A percentile compares a stretch with the other conserved stretches of the same genome.
phyloP scores from a whole-genome alignment of 2,329 filamentous ascomycete genomes.

The Fusarium sp. region DNA sequence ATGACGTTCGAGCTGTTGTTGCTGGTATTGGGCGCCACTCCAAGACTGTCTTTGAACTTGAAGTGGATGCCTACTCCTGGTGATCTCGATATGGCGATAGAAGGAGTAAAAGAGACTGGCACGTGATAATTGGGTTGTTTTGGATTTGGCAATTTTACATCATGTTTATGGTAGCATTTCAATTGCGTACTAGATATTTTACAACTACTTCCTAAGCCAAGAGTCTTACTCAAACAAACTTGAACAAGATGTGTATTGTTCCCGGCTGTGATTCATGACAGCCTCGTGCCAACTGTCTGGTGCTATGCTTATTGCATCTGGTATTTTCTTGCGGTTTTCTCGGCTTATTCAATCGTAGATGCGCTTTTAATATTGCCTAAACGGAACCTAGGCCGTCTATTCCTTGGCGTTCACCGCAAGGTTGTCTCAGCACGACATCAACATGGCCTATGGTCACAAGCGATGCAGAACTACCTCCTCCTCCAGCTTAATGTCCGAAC shows the following conservation, averaged over 20 bases:
- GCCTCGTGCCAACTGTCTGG: neutral
- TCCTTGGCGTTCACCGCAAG: neutral
- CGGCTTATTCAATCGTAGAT: neutral
- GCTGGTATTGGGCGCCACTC: conserved; percentile 6
- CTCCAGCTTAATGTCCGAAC: rapidly evolving
- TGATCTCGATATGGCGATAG: neutral
- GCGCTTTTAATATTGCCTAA: neutral
- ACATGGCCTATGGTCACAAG: too few relatives aligned
- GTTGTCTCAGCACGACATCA: neutral
- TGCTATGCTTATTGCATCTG: rapidly evolving
- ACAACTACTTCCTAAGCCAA: neutral
- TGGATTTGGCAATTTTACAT: neutral
- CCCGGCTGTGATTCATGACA: neutral
- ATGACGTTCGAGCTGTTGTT: conserved; percentile 2
- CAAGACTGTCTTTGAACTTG: conserved; percentile 7
- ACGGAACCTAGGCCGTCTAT: neutral
- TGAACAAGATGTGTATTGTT: too few relatives aligned
- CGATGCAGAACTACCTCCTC: too few relatives aligned
- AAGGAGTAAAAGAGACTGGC: rapidly evolving
- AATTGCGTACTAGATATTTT: neutral
- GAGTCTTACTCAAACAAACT: neutral
- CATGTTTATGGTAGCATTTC: too few relatives aligned
- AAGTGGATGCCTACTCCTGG: conserved; percentile 20
- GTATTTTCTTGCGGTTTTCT: neutral
- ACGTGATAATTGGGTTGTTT: neutral